These are phyloP conservation scores for Metarhizium anisopliae DNA, from an alignment of 2,329 filamentous ascomycete species.

Conservation along the genomic window DNA sequence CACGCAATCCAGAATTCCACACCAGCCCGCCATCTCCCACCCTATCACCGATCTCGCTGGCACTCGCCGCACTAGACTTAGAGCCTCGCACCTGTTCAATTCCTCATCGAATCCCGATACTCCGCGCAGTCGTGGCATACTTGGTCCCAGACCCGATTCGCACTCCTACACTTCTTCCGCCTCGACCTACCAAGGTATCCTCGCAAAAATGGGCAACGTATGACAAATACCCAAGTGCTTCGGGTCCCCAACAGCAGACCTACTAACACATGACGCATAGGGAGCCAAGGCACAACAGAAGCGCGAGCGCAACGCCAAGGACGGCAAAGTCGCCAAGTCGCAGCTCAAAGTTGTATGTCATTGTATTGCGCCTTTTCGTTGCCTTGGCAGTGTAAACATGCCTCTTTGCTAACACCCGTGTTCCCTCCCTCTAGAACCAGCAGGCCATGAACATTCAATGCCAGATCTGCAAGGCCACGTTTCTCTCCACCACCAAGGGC, in stretches of 20 bases:
- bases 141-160: no score
- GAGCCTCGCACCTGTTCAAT: no score
- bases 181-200: not conserved
- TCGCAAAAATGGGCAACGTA: conserved; percentile 27
- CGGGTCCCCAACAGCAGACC: not conserved
- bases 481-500: conserved; percentile 67
- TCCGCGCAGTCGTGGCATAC: no score
- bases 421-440: conserved; percentile 46
- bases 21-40: no score
- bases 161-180: no score
- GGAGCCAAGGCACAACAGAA: conserved; percentile 62
- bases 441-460: conserved; percentile 71
- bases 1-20: no score
- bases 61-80: no score
- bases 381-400: not conserved
- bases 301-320: conserved; percentile 63
- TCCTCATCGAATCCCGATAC: no score
- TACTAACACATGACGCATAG: conserved; percentile 20
- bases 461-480: conserved; percentile 66
- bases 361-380: not conserved
- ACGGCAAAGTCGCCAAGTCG: conserved; percentile 49
- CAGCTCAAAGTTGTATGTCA: conserved; percentile 58
- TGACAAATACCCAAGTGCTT: conserved; percentile 4
- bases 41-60: no score
- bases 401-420: conserved; percentile 9